Evolutionary conservation across 345 rosid genomes (phyloP).

Genomic region (Limnanthes douglasii): DNA sequence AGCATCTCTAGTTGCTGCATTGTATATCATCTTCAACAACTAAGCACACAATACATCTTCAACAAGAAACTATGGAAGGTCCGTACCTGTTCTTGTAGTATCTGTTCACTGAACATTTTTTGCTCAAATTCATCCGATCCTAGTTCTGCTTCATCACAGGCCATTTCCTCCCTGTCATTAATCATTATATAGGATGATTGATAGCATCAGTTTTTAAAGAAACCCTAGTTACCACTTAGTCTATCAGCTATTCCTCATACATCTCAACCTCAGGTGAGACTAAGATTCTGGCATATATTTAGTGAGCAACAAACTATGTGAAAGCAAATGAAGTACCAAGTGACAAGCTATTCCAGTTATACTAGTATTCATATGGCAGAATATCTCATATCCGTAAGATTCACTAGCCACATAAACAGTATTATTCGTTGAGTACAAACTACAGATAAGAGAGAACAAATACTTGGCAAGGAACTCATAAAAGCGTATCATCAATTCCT

Average conservation of each 20-base stretch:
- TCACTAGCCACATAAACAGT: background rate
- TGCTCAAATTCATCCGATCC: slow-evolving; percentile 44
- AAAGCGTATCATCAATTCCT: slow-evolving; percentile 60
- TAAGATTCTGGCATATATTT: too few relatives aligned
- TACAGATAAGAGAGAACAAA: slow-evolving; percentile 9
- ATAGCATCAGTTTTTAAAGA: too few relatives aligned
- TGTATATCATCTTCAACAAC: background rate
- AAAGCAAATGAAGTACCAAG: too few relatives aligned
- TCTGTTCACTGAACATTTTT: slow-evolving; percentile 32
- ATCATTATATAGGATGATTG: background rate
- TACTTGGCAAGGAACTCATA: slow-evolving; percentile 65
- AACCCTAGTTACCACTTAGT: too few relatives aligned
- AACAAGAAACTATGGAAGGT: background rate
- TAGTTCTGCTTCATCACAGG: slow-evolving; percentile 80
- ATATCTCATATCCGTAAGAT: too few relatives aligned
- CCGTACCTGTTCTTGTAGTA: slow-evolving; percentile 43
- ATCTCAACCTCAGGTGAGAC: too few relatives aligned
- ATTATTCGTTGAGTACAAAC: background rate
- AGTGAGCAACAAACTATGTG: too few relatives aligned
- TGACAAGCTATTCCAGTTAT: too few relatives aligned
- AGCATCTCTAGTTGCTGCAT: slow-evolving; percentile 85
- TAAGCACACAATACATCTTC: background rate
- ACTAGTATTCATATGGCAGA: too few relatives aligned
- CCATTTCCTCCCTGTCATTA: slow-evolving; percentile 48
- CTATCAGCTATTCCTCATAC: too few relatives aligned